Evolutionary conservation across 176 grass and related monocot species (phyloP), one percentile per base, ranked within the genome.

Genomic region (Rhynchospora tenuis): DNA sequence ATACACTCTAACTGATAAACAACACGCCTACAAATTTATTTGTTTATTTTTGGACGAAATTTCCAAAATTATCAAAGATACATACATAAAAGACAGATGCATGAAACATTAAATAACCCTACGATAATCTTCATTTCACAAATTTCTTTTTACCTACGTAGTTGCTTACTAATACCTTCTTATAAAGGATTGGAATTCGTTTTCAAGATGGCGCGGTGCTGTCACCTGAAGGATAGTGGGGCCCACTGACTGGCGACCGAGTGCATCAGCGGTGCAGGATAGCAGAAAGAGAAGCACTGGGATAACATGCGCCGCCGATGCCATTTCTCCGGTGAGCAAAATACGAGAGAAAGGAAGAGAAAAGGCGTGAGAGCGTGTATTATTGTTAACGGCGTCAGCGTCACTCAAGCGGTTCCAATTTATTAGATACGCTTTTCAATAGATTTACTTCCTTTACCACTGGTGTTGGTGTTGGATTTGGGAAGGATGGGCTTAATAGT

Each of bases 131-230:
- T 33, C 33, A 38, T 38, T 38, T 38, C 3, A 33, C 3, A 33
- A 33, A 38, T 38, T 38, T 38, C 2, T 4, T 38, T 1, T 38
- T 38, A 2, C 1, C 33, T 38, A 38, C 5, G 24, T 24, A 81
- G 9, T 64, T 47, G 26, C 57, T 29, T n/a, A n/a, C n/a, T n/a
- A n/a, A 8, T 66, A 82, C 79, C 79, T 82, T 66, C 5, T 82
- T 51, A 82, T 82, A 52, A 82, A 82, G n/a, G 79, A 82, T 17
- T 31, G 79, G 43, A 82, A 82, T 44, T 82, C 59, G 38, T 48
- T 65, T 29, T 82, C 79, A 38, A 82, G 59, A 17, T 64, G 79
- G 9, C 50, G 31, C 20, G 79, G 60, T 22, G 58, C 79, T 5
- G 58, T 64, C n/a, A 82, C 79, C 79, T 82, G 38, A 16, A 65